Conservation (phyloP, 75 land plant species). For the Pinus tabuliformis region DNA sequence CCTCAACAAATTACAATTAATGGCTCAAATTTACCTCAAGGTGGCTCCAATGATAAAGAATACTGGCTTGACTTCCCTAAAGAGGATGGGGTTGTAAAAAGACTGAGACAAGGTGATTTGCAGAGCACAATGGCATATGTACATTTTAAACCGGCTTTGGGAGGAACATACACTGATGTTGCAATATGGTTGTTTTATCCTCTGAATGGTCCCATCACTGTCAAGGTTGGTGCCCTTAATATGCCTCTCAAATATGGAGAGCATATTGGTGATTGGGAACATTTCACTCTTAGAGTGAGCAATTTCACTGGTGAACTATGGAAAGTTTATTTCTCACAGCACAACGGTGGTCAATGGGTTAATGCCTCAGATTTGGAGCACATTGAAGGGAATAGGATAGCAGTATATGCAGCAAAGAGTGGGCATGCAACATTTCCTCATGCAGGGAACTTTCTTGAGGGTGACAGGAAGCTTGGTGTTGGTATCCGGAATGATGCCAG, state of each 20-base stretch:
- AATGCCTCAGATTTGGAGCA: constrained; percentile 52
- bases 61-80: constrained; percentile 83
- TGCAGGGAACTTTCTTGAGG: constrained; percentile 62
- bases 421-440: constrained; percentile 69
- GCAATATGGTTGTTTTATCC: constrained; percentile 80
- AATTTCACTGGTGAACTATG: constrained; percentile 67
- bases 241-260: constrained; percentile 62
- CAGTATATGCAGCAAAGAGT: constrained; percentile 44
- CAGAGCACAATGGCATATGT: constrained; percentile 35
- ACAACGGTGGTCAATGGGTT: constrained; percentile 62
- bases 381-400: constrained; percentile 26
- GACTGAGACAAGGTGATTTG: constrained; percentile 59
- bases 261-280: constrained; percentile 87
- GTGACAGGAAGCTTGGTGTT: constrained; percentile 32
- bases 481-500: constrained; percentile 72
- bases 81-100: constrained; percentile 18
- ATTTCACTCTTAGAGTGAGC: constrained; percentile 60
- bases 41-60: constrained; percentile 61
- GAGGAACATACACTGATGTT: constrained; percentile 69
- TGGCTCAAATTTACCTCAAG: constrained; percentile 75
- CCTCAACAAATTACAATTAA: constrained; percentile 31
- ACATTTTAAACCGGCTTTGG: constrained; percentile 76
- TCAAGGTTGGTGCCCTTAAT: constrained; percentile 46
- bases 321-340: constrained; percentile 60
- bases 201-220: constrained; percentile 78